phyloP scores from a whole-genome alignment of 1,284 basidiomycete genomes.

The Malassezia obtusa region DNA sequence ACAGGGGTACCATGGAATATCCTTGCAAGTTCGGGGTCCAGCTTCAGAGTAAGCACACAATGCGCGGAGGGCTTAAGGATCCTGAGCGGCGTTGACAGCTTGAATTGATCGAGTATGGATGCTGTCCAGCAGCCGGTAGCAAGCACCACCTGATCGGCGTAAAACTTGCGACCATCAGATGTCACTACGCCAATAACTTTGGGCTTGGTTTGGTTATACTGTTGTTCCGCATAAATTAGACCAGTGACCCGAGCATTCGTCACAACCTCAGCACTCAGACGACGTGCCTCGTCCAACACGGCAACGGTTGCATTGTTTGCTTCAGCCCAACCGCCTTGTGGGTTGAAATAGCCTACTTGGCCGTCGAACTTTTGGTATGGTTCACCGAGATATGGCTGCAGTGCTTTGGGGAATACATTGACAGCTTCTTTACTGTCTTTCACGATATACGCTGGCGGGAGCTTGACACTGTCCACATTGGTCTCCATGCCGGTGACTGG shows the following conservation, averaged over 20 bases:
- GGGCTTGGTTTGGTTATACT: constrained; percentile 34
- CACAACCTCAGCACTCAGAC: constrained; percentile 59
- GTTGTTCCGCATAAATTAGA: constrained; percentile 42
- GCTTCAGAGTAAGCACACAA: constrained; percentile 63
- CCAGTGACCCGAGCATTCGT: constrained; percentile 49
- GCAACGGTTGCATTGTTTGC: constrained; percentile 61
- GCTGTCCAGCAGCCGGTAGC: constrained; percentile 74
- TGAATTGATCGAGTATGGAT: constrained; percentile 54
- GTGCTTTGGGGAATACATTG: constrained; percentile 7
- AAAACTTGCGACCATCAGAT: constrained; percentile 55
- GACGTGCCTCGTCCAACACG: constrained; percentile 56
- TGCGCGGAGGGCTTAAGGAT: constrained; percentile 51
- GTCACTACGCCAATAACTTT: constrained; percentile 60
- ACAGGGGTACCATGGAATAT: constrained; percentile 61
- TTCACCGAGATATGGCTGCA: constrained; percentile 8
- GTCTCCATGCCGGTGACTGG: not conserved
- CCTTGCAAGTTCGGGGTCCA: constrained; percentile 61
- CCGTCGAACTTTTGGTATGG: constrained; percentile 17
- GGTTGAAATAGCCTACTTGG: constrained; percentile 60
- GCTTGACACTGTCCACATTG: not conserved
- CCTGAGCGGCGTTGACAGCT: not conserved
- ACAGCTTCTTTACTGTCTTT: constrained; percentile 11
- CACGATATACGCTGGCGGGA: constrained; percentile 19
- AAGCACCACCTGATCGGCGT: constrained; percentile 58
- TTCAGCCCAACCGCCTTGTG: constrained; percentile 73